These are phyloP conservation scores for Amanita polypyramis DNA, from an alignment of 768 basidiomycete genomes.

Conservation along the genomic window DNA sequence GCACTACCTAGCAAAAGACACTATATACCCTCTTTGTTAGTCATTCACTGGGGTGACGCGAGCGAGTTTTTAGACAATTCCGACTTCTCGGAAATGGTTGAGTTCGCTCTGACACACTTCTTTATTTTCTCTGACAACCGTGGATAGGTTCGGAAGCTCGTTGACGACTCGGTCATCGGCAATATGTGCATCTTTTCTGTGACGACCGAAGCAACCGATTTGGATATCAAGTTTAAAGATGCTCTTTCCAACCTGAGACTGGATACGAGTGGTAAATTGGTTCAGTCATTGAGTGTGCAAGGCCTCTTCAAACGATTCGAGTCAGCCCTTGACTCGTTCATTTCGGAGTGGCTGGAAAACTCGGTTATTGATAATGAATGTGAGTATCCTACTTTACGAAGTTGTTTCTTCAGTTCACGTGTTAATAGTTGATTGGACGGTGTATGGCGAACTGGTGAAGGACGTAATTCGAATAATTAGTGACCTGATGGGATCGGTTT, in stretches of 20 bases:
- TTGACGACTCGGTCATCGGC: constrained; percentile 29
- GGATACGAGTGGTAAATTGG: constrained; percentile 5
- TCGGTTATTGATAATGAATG: constrained; percentile 32
- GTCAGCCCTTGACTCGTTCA: constrained; percentile 25
- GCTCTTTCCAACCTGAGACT: constrained; percentile 3
- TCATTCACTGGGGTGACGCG: constrained; percentile 49
- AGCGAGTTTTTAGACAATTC: constrained; percentile 23
- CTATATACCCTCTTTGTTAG: constrained; percentile 51
- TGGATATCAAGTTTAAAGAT: constrained; percentile 7
- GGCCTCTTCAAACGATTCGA: constrained; percentile 34
- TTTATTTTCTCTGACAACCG: constrained; percentile 1
- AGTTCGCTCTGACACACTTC: constrained; percentile 10
- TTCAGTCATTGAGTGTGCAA: constrained; percentile 23
- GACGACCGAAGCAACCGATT: constrained; percentile 21
- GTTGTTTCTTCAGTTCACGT: not conserved
- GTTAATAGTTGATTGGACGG: constrained; percentile 43
- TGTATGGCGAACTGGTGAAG: constrained; percentile 37
- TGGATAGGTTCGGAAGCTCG: constrained; percentile 37
- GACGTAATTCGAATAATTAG: constrained; percentile 31
- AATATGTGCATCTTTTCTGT: constrained; percentile 37
- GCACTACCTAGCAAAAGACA: constrained; percentile 41
- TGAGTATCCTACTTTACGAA: constrained; percentile 19
- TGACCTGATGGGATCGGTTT: constrained; percentile 19
- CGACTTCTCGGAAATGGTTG: constrained; percentile 56
- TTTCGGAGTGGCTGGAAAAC: constrained; percentile 37